Evolutionary conservation across 2,329 filamentous ascomycete species (phyloP), one percentile per base, ranked within the genome.

Genomic region (Aspergillus awamori): DNA sequence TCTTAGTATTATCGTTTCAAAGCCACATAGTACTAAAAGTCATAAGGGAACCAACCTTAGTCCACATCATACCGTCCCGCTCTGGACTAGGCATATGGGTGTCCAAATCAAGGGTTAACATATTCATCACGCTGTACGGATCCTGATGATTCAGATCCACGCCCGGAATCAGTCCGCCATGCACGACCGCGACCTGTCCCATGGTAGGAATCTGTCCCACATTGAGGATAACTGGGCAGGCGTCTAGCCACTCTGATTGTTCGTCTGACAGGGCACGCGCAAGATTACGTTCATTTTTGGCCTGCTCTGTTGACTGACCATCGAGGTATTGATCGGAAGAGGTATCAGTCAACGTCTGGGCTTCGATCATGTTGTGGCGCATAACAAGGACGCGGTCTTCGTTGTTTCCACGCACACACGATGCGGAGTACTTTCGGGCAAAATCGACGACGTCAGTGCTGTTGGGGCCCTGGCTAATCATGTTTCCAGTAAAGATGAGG

Each of bases 401-500:
- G 78, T 97, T 91, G 77, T 97, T 97, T 17, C 95, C 95, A 54
- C 94, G 88, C 8, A 98, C 92, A 64, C 87, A 91, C 30, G 89
- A 91, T 22, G 94, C 93, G 54, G 86, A 85, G 39, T 94, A 79
- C 13, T 84, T 78, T 74, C 92, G 90, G 39, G 92, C 89, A 45
- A 93, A 82, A 60, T 89, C 86, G 52, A 98, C 83, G 0, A 97
- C 91, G 39, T 89, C 92, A 0, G 83, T 71, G 33, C 91, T 94
- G 76, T 97, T 88, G 10, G 93, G 92, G 0, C 94, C 93, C 77
- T 97, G 97, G 72, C 88, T 88, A 68, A 98, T 84, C 73, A 94
- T 83, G 76, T 96, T 91, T 52, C 92, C 92, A 0, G 87, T 83
- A 49, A 94, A 82, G 20, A 97, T 81, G 41, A 96, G 78, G 71